Evolutionary conservation across 805 yeast genomes (phyloP).

Genomic region (Kodamaea jinghongensis): DNA sequence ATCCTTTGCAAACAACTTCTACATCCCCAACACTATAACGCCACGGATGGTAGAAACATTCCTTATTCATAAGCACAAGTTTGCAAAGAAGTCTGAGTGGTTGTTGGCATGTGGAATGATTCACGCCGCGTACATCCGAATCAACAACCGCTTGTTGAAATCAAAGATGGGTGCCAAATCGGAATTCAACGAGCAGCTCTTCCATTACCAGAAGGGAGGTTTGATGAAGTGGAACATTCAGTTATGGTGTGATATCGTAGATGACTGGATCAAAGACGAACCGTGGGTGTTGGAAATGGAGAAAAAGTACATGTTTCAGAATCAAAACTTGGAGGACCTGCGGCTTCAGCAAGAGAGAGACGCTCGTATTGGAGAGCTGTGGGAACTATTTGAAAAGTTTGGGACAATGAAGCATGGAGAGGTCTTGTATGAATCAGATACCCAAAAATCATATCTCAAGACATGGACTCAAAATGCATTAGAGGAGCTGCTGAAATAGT

Average conservation of each 20-base stretch:
- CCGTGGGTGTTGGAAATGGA: slow-evolving; percentile 63
- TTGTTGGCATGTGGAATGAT: slow-evolving; percentile 66
- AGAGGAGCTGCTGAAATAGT: slow-evolving; percentile 6
- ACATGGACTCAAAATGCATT: slow-evolving; percentile 25
- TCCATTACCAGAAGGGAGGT: slow-evolving; percentile 53
- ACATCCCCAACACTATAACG: slow-evolving; percentile 55
- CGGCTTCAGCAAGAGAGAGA: slow-evolving; percentile 22
- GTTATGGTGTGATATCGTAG: slow-evolving; percentile 53
- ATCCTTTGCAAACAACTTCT: slow-evolving; percentile 59
- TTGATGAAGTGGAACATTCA: slow-evolving; percentile 47
- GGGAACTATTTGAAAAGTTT: slow-evolving; percentile 26
- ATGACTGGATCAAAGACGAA: slow-evolving; percentile 52
- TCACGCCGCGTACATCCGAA: slow-evolving; percentile 53
- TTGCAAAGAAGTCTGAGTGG: slow-evolving; percentile 60
- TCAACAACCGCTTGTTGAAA: slow-evolving; percentile 47
- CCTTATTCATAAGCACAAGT: slow-evolving; percentile 47
- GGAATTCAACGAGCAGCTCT: slow-evolving; percentile 49
- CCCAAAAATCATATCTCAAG: slow-evolving; percentile 30
- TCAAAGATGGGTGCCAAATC: slow-evolving; percentile 49
- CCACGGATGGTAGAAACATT: slow-evolving; percentile 50
- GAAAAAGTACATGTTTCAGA: slow-evolving; percentile 37
- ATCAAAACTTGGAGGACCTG: slow-evolving; percentile 21
- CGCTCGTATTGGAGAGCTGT: slow-evolving; percentile 32
- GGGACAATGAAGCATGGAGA: slow-evolving; percentile 38
- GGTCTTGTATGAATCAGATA: slow-evolving; percentile 25